These are phyloP conservation scores for Colletotrichum sp. DNA, from an alignment of 2,329 filamentous ascomycete species.

Conservation along the genomic window DNA sequence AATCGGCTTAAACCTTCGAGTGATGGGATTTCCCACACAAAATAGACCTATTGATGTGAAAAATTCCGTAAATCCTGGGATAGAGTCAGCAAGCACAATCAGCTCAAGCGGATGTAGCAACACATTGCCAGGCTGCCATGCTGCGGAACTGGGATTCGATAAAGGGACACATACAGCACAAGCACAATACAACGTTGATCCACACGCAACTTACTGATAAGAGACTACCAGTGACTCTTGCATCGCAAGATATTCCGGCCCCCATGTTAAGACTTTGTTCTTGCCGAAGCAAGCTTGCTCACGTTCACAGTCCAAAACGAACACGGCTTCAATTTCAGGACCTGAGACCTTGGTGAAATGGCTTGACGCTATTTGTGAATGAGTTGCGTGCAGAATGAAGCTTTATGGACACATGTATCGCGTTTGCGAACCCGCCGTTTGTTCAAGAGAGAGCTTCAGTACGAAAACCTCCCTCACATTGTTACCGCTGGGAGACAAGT, in stretches of 20 bases:
- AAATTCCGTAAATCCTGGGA: not conserved
- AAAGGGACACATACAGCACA: not conserved
- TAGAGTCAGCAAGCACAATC: not conserved
- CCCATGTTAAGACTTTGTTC: not conserved
- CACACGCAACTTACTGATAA: not conserved
- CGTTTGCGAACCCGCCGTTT: not conserved
- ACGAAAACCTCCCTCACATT: not conserved
- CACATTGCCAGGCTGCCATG: not conserved
- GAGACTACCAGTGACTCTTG: not conserved
- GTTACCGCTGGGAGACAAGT: not conserved
- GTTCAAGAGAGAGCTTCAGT: not conserved
- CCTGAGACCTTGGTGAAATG: not conserved
- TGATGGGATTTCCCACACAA: not conserved
- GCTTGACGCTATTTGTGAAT: not conserved
- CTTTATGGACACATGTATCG: not conserved
- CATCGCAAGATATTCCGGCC: not conserved
- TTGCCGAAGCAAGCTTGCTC: not conserved
- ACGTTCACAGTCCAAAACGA: not conserved
- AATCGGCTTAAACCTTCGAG: not conserved
- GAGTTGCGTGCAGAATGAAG: not conserved
- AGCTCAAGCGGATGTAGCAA: not conserved
- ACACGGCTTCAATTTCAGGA: not conserved
- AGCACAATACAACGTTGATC: not conserved
- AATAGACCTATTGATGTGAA: accelerated
- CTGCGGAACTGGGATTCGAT: not conserved